Evolutionary conservation across 1,139 yeast species (phyloP).

Genomic region (Taphrina populina): DNA sequence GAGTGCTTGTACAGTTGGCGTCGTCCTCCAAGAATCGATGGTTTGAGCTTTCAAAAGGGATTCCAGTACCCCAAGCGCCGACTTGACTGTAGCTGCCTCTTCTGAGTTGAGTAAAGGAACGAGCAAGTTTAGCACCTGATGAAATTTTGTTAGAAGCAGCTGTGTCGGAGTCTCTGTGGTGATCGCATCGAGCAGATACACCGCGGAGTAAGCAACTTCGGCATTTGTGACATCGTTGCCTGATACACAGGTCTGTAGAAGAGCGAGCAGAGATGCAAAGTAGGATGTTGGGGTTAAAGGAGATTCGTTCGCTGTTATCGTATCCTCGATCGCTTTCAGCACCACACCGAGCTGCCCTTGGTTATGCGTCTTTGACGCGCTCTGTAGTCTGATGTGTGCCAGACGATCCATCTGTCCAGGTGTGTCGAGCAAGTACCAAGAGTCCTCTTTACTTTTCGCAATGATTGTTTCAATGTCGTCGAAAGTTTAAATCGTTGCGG

Average conservation of each 20-base stretch:
- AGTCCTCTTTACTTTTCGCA: no score
- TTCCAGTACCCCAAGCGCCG: conserved; percentile 84
- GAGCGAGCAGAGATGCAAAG: conserved; percentile 63
- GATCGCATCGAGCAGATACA: conserved; percentile 77
- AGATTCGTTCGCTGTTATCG: conserved; percentile 68
- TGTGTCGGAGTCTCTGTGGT: conserved; percentile 71
- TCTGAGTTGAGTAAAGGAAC: conserved; percentile 76
- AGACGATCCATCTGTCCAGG: conserved; percentile 34
- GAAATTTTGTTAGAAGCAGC: conserved; percentile 68
- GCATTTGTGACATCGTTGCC: conserved; percentile 58
- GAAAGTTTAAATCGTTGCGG: conserved; percentile 21
- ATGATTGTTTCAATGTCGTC: no score
- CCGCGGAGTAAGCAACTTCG: conserved; percentile 68
- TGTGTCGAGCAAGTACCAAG: no score
- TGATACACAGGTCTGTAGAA: conserved; percentile 38
- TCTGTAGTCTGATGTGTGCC: conserved; percentile 35
- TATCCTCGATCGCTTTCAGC: conserved; percentile 85
- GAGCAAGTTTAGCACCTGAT: conserved; percentile 71
- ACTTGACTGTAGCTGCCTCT: conserved; percentile 80
- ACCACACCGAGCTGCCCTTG: conserved; percentile 56
- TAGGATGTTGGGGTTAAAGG: conserved; percentile 65
- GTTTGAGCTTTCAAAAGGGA: conserved; percentile 78
- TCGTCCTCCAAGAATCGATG: conserved; percentile 71
- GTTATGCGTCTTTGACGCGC: conserved; percentile 33
- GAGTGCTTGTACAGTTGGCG: conserved; percentile 56